Evolutionary conservation across 768 basidiomycete species (phyloP), one percentile per base, ranked within the genome.

Genomic region (Macrolepiota fuliginosa): DNA sequence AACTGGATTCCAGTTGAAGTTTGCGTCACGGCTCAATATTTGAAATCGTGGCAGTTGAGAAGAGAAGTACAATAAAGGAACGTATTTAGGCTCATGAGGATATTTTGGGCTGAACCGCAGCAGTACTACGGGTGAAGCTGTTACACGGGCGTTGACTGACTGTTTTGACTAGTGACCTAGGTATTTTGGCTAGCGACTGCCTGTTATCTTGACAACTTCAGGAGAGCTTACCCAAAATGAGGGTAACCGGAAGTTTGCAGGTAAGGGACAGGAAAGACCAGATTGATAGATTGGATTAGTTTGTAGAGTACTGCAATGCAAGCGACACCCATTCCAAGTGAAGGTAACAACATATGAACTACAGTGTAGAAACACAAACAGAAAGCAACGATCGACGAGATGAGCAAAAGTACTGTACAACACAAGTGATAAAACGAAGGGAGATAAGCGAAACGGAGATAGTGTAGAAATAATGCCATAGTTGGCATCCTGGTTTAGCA

Each of bases 401-500:
- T 42, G 39, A 42, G 24, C n/a, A 42, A 56, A 45, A 19, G 22
- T 49, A 39, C n/a, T 32, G 36, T 39, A 51, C 47, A 59, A 59
- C 25, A 29, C 29, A 40, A 25, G 19, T 27, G 40, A 27, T 46
- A 54, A 27, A 54, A 25, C 25, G 59, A 54, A 54, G 36, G 49
- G 40, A 40, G 22, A 58, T 36, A 32, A 49, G 36, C 27, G 25
- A 40, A 39, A 32, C 22, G 49, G 49, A 22, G 50, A 22, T 52
- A 52, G 51, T n/a, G 51, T 51, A 40, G 39, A 59, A 59, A 52
- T 59, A 50, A 39, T 58, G 35, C 40, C 49, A 32, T 29, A 13
- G 40, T 39, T 32, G 24, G 49, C 22, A 32, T n/a, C 25, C 19
- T 59, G 49, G 51, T 51, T 36, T n/a, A 35, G 37, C 53, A 35